Percentiles rank a stretch among this genome's conserved stretches.
These are phyloP conservation scores for Pythium rhizo-oryzae DNA, from an alignment of 352 stramenopile species.

Conservation along the genomic window DNA sequence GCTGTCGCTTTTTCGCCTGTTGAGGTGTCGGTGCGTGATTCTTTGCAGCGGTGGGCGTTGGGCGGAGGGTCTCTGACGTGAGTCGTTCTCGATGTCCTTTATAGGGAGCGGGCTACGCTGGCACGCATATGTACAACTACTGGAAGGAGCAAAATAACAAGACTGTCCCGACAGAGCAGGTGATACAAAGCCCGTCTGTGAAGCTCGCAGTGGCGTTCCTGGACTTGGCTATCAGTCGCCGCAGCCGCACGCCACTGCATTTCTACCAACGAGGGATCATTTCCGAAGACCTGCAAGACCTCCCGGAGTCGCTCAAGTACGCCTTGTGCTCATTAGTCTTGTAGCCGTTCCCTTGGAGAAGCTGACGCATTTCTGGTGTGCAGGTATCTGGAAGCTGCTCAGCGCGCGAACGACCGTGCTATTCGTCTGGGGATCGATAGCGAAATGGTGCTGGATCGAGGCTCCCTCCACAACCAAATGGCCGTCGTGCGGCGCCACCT, in stretches of 20 bases:
- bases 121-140: constrained; percentile 18
- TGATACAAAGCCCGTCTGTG: constrained; percentile 21
- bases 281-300: constrained; percentile 12
- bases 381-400: constrained; percentile 15
- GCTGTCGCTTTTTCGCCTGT: constrained; percentile 31
- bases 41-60: constrained; percentile 20
- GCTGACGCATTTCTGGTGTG: background rate
- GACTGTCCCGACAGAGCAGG: background rate
- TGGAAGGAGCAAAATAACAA: constrained; percentile 10
- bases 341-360: too few species aligned
- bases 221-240: constrained; percentile 17
- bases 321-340: background rate
- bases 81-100: background rate
- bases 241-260: constrained; percentile 16
- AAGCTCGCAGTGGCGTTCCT: constrained; percentile 10
- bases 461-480: constrained; percentile 53
- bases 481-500: constrained; percentile 32
- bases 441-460: constrained; percentile 13
- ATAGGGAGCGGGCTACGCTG: constrained; percentile 26
- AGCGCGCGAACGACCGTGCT: constrained; percentile 15
- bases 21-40: constrained; percentile 19
- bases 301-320: constrained; percentile 4
- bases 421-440: constrained; percentile 2
- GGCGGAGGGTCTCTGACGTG: background rate
- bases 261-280: constrained; percentile 26